These are phyloP conservation scores for Nannizziopsis barbatae DNA, from an alignment of 2,329 filamentous ascomycete genomes.

Conservation along the genomic window DNA sequence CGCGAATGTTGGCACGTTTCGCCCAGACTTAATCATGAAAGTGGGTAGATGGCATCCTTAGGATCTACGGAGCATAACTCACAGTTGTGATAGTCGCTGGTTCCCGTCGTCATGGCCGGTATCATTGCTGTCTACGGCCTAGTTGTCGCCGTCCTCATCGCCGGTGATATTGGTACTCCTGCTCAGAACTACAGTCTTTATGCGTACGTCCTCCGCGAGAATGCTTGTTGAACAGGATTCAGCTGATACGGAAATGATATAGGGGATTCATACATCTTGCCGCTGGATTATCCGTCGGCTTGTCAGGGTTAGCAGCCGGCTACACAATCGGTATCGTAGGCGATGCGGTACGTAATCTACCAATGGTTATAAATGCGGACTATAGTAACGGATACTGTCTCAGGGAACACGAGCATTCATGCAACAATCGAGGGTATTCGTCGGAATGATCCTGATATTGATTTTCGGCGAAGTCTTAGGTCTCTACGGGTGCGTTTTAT, in stretches of 20 bases:
- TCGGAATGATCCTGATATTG: conserved; percentile 95
- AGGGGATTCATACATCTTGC: conserved; percentile 90
- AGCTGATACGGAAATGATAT: conserved; percentile 17
- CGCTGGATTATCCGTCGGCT: conserved; percentile 78
- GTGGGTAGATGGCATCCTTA: conserved; percentile 27
- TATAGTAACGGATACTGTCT: conserved; percentile 17
- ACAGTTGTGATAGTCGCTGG: conserved; percentile 33
- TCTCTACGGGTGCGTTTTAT: conserved; percentile 68
- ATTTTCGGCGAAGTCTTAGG: conserved; percentile 98
- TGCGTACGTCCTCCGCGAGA: conserved; percentile 44
- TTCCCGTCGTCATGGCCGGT: conserved; percentile 76
- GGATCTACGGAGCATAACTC: conserved; percentile 12
- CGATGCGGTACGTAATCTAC: conserved; percentile 54
- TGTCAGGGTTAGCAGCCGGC: conserved; percentile 85
- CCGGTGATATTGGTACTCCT: conserved; percentile 66
- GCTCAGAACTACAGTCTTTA: conserved; percentile 68
- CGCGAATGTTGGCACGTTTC: conserved; percentile 54
- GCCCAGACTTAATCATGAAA: conserved; percentile 60
- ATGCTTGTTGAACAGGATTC: not conserved
- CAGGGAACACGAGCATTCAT: conserved; percentile 84
- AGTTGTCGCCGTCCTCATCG: conserved; percentile 92
- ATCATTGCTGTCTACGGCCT: conserved; percentile 97
- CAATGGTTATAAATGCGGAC: not conserved
- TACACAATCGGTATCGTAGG: conserved; percentile 95
- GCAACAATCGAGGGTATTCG: conserved; percentile 90